Evolutionary conservation across 1,284 basidiomycete genomes (phyloP).

Genomic region (Tremellales sp.): DNA sequence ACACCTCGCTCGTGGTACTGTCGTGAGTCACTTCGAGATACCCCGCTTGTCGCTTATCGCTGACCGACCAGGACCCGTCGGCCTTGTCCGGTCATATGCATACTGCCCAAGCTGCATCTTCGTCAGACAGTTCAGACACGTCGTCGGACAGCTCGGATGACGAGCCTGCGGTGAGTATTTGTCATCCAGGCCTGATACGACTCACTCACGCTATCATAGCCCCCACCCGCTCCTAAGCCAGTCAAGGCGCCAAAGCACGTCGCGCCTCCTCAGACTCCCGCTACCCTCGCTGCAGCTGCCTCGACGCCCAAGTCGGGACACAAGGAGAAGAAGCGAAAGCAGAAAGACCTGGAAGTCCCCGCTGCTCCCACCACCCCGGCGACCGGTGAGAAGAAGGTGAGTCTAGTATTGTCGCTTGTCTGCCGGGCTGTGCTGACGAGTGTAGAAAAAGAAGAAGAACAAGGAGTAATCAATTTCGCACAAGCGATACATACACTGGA

Average conservation of each 20-base stretch:
- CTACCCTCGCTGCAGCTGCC: slow-evolving; percentile 14
- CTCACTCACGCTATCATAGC: neutral
- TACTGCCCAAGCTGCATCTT: too few relatives aligned
- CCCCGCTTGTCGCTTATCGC: too few relatives aligned
- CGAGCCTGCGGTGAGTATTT: slow-evolving; percentile 7
- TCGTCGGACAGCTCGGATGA: slow-evolving; percentile 11
- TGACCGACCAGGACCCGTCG: too few relatives aligned
- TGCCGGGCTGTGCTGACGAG: too few relatives aligned
- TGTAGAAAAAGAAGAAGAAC: too few relatives aligned
- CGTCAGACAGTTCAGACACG: too few relatives aligned
- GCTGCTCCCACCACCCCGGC: slow-evolving; percentile 9
- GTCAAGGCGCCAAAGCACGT: neutral
- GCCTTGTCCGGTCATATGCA: too few relatives aligned
- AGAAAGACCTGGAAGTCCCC: slow-evolving; percentile 23
- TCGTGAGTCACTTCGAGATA: slow-evolving; percentile 1
- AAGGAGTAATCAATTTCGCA: too few relatives aligned
- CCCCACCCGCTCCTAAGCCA: neutral
- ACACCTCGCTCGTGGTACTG: neutral
- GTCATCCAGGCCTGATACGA: neutral
- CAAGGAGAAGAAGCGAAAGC: slow-evolving; percentile 37
- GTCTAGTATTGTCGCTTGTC: too few relatives aligned
- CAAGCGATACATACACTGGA: too few relatives aligned
- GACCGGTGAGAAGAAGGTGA: slow-evolving; percentile 22
- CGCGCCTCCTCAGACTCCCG: slow-evolving; percentile 6
- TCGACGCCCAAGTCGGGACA: slow-evolving; percentile 13